Evolutionary conservation across 208 protist species (phyloP).

Genomic region (Endotrypanum monterogeii): DNA sequence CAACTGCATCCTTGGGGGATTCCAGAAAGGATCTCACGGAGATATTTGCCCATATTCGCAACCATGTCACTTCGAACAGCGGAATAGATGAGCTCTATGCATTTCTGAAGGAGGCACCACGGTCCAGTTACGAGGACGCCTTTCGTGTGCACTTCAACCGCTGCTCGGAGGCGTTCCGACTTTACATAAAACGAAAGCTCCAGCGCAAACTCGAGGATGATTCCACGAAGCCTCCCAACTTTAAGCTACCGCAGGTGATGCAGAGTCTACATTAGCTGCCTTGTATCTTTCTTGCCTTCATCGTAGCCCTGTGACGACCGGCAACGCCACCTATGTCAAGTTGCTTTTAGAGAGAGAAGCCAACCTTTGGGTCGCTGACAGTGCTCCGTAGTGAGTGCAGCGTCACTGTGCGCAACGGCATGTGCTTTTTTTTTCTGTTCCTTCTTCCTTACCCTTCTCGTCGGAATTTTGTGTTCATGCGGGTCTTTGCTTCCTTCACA

Average conservation of each 20-base stretch:
- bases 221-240: slow-evolving; percentile 26
- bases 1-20: background rate
- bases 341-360: background rate
- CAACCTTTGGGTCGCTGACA: background rate
- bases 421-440: background rate
- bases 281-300: background rate
- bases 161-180: slow-evolving; percentile 82
- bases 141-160: slow-evolving; percentile 81
- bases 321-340: too few species aligned
- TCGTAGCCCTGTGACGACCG: too few species aligned
- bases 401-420: background rate
- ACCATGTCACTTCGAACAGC: slow-evolving; percentile 70
- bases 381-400: background rate
- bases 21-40: slow-evolving; percentile 38
- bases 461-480: background rate
- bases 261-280: slow-evolving; percentile 26
- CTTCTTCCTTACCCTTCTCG: background rate
- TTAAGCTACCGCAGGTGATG: slow-evolving; percentile 52
- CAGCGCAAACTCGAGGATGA: slow-evolving; percentile 70
- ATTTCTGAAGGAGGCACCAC: slow-evolving; percentile 38
- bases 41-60: slow-evolving; percentile 80
- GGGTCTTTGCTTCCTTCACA: too few species aligned
- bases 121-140: slow-evolving; percentile 42
- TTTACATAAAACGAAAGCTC: slow-evolving; percentile 87
- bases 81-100: slow-evolving; percentile 83